A percentile compares a stretch with the other conserved stretches of the same genome.
Evolutionary conservation across 257 asterid genomes (phyloP).

Genomic region (Schizonepeta tenuifolia): DNA sequence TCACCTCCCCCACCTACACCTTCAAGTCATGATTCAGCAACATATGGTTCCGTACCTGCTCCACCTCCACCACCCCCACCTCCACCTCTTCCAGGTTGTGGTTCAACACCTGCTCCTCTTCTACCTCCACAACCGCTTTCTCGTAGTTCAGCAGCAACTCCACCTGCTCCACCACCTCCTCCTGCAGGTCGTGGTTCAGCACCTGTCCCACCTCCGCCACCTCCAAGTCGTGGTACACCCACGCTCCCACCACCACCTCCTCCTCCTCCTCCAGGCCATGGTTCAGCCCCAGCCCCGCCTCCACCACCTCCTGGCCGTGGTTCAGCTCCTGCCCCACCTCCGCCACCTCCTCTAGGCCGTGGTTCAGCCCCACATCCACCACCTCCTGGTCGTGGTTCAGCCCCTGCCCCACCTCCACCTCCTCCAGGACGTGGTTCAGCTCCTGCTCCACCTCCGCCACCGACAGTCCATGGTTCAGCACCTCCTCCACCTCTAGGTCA

Average conservation of each 20-base stretch:
- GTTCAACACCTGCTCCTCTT: conserved; percentile 14
- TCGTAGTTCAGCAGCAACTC: conserved; percentile 6
- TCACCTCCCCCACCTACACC: conserved; percentile 26
- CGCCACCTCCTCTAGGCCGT: conserved; percentile 37
- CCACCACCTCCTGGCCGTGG: conserved; percentile 45
- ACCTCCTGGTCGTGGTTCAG: conserved; percentile 31
- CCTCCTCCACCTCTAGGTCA: conserved; percentile 51
- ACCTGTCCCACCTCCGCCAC: conserved; percentile 45
- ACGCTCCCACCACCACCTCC: conserved; percentile 54
- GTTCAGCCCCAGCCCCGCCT: conserved; percentile 38
- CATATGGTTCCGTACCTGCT: conserved; percentile 3
- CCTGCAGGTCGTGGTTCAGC: conserved; percentile 34
- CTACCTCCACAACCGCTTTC: conserved; percentile 37
- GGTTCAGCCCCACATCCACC: conserved; percentile 44
- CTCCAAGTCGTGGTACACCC: conserved; percentile 34
- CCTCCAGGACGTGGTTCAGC: conserved; percentile 38
- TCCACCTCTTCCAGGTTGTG: conserved; percentile 25
- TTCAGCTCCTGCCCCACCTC: conserved; percentile 42
- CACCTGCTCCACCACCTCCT: conserved; percentile 42
- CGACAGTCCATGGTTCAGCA: conserved; percentile 35
- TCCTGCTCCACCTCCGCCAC: conserved; percentile 64
- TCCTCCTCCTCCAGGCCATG: conserved; percentile 9
- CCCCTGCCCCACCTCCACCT: conserved; percentile 45
- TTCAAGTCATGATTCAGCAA: neutral
- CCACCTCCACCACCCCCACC: conserved; percentile 35